Evolutionary conservation across 768 basidiomycete species (phyloP), one percentile per base, ranked within the genome.

Genomic region (Pisolithus sp.): DNA sequence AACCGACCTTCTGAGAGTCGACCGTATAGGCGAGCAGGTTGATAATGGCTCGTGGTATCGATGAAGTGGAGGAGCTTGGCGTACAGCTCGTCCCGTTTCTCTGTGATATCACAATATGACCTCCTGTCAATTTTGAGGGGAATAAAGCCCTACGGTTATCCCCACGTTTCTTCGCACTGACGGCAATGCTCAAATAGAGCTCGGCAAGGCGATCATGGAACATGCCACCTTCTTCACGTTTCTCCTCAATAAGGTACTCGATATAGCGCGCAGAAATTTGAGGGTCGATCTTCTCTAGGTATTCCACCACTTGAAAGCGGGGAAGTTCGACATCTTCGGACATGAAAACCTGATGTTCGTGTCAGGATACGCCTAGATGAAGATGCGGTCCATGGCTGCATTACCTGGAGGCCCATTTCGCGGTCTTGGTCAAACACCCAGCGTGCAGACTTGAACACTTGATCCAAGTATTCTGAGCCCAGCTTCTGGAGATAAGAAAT

Each of bases 271-370:
- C 73, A 58, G 87, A 91, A 17, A 91, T 67, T n/a, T 74, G 70
- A 3, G 76, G 80, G 56, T 86, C 80, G 31, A 93, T 74, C 26
- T 71, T 72, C 55, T 92, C 86, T 21, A 99, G 77, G 65, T 85
- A 93, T 52, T 84, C 77, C 10, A 85, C 82, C 4, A 96, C 91
- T 0, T 75, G 75, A 30, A 78, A 74, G 2, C 84, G 80, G 20
- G 96, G 93, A 17, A 98, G 77, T 53, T 95, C 93, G 7, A 88
- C 88, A 52, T 97, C 93, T 61, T 97, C 95, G 0, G 94, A 93
- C 2, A 86, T 92, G 63, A 98, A 99, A 39, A 99, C 91, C 93
- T 96, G 58, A 39, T 9, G 20, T 3, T 36, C 49, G 30, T 48
- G 38, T 44, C 41, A 37, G 23, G 1, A 24, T 23, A 10, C 13